Percentiles rank a stretch among this genome's conserved stretches.
These are phyloP conservation scores for Noccaea caerulescens DNA, from an alignment of 345 rosid species.

Conservation along the genomic window DNA sequence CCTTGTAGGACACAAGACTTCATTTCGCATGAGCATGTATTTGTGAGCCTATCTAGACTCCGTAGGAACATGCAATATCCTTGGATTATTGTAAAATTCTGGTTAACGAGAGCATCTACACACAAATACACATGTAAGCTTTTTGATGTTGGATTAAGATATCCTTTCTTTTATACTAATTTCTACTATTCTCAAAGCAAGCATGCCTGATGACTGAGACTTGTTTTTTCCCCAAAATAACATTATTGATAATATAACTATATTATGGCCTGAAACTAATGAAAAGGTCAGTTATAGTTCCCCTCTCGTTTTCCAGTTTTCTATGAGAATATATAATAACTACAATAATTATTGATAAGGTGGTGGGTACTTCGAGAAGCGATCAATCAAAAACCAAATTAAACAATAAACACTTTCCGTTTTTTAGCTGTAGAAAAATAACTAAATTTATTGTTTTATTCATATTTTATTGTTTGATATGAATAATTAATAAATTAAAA, in stretches of 20 bases:
- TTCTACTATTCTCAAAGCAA: constrained; percentile 46
- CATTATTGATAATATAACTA: constrained; percentile 9
- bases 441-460: no score
- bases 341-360: constrained; percentile 37
- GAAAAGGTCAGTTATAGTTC: constrained; percentile 40
- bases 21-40: constrained; percentile 36
- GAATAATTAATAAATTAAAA: no score
- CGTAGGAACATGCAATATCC: constrained; percentile 36
- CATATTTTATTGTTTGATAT: no score
- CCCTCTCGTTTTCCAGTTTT: constrained; percentile 42
- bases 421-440: no score
- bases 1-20: constrained; percentile 26
- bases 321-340: constrained; percentile 35
- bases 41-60: constrained; percentile 38
- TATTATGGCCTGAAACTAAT: constrained; percentile 34
- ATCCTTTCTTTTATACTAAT: constrained; percentile 33
- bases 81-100: constrained; percentile 37
- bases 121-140: constrained; percentile 44
- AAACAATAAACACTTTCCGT: no score
- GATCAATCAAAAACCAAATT: constrained; percentile 36
- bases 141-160: constrained; percentile 36
- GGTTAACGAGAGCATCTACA: constrained; percentile 45
- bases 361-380: constrained; percentile 37
- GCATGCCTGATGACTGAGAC: constrained; percentile 46
- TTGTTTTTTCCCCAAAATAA: constrained; percentile 19